Conservation (phyloP, 1,139 yeast species). For the Casaregolazyma lundiana region DNA sequence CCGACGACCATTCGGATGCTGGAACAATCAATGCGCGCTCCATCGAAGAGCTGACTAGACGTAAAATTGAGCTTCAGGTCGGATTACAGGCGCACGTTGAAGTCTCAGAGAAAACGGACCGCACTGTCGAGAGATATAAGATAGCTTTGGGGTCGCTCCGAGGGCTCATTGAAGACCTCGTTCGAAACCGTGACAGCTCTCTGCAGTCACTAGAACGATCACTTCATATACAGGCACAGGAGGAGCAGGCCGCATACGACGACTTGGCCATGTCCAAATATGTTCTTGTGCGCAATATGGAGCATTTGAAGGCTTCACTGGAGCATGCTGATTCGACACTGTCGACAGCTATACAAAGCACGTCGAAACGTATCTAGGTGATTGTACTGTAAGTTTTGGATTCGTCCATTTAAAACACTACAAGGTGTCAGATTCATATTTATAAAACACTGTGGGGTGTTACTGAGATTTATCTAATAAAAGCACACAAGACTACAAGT, state of each 20-base stretch:
- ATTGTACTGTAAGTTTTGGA: neutral
- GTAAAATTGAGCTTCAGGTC: slow-evolving; percentile 24
- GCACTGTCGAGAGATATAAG: slow-evolving; percentile 23
- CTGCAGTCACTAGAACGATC: slow-evolving; percentile 19
- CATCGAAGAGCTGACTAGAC: slow-evolving; percentile 14
- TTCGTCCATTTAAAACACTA: no score
- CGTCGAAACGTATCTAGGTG: neutral
- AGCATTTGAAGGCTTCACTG: slow-evolving; percentile 15
- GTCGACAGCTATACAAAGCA: slow-evolving; percentile 11
- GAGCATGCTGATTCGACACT: slow-evolving; percentile 3
- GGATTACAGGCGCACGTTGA: slow-evolving; percentile 27
- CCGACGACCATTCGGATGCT: slow-evolving; percentile 8
- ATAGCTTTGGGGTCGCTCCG: slow-evolving; percentile 19
- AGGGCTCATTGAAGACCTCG: slow-evolving; percentile 19
- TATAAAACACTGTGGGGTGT: no score
- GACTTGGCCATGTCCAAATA: slow-evolving; percentile 19
- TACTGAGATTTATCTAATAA: no score
- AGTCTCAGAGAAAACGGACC: slow-evolving; percentile 21
- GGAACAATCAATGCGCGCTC: slow-evolving; percentile 12
- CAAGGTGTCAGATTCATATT: no score
- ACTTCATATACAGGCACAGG: slow-evolving; percentile 22
- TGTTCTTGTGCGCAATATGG: slow-evolving; percentile 18
- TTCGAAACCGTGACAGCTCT: slow-evolving; percentile 21
- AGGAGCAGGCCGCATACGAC: slow-evolving; percentile 19
- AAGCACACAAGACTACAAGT: no score